Evolutionary conservation across 331 rosid genomes (phyloP).

Genomic region (Rosa hybrid): DNA sequence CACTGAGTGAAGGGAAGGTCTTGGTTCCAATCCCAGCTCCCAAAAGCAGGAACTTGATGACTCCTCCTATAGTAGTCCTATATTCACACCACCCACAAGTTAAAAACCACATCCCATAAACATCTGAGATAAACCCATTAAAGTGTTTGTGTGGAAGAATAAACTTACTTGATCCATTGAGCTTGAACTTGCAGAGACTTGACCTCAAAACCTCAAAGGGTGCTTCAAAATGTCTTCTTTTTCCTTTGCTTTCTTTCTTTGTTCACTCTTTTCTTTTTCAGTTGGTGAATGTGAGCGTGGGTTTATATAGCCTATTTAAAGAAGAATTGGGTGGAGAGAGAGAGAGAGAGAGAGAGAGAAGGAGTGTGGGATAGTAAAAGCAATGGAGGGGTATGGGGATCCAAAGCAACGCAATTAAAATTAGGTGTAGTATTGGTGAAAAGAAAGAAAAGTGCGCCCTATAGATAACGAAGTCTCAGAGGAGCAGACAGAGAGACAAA

Average conservation of each 20-base stretch:
- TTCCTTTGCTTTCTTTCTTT: background rate
- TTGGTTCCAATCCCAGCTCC: conserved; percentile 96
- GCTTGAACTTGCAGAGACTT: background rate
- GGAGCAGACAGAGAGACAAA: conserved; percentile 59
- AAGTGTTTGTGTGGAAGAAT: background rate
- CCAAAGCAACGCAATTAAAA: conserved; percentile 28
- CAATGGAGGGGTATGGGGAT: conserved; percentile 26
- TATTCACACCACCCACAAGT: background rate
- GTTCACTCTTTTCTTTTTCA: conserved; percentile 2
- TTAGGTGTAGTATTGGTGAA: conserved; percentile 21
- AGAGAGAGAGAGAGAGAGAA: conserved; percentile 20
- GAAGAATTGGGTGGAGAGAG: conserved; percentile 23
- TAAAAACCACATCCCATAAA: background rate
- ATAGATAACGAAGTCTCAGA: conserved; percentile 47
- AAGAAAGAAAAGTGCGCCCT: conserved; percentile 22
- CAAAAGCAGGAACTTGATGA: conserved; percentile 80
- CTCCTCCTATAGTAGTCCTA: conserved; percentile 56
- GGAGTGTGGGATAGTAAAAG: conserved; percentile 4
- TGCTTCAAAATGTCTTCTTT: conserved; percentile 12
- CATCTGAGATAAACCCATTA: background rate
- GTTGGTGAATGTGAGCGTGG: conserved; percentile 33
- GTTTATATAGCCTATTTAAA: conserved; percentile 40
- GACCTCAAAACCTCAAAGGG: conserved; percentile 6
- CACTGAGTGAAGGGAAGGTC: conserved; percentile 82
- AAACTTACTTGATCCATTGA: conserved; percentile 24